Evolutionary conservation across 768 basidiomycete species (phyloP).

Genomic region (Termitomyces sp.): DNA sequence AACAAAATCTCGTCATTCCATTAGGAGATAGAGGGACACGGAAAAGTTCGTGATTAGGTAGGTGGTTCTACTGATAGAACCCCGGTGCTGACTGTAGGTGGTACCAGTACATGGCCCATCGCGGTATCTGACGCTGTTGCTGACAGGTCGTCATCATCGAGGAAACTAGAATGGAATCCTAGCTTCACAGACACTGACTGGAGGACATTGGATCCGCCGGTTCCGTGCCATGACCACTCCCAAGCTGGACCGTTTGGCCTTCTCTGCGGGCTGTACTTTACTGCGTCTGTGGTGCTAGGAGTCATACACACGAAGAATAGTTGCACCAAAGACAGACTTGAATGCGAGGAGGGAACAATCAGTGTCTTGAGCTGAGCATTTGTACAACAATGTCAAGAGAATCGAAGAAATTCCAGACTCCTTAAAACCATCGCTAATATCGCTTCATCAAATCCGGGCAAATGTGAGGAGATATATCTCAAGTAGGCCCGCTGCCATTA

Average conservation of each 20-base stretch:
- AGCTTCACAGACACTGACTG: constrained; percentile 30
- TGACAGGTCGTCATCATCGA: constrained; percentile 68
- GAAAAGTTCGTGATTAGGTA: not conserved
- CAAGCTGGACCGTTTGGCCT: constrained; percentile 73
- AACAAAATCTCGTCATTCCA: not conserved
- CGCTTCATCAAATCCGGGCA: constrained; percentile 4
- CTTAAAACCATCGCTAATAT: constrained; percentile 3
- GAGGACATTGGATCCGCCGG: constrained; percentile 14
- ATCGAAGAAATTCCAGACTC: not conserved
- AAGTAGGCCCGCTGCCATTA: not conserved
- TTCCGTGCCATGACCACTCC: constrained; percentile 20
- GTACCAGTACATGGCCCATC: constrained; percentile 44
- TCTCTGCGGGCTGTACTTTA: too few relatives aligned
- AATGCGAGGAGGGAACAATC: constrained; percentile 26
- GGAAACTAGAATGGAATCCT: constrained; percentile 73
- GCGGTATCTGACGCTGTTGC: constrained; percentile 32
- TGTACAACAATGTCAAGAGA: constrained; percentile 13
- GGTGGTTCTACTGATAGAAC: not conserved
- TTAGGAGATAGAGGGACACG: not conserved
- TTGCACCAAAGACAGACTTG: constrained; percentile 23
- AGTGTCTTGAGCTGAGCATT: constrained; percentile 28
- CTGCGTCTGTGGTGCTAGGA: constrained; percentile 80
- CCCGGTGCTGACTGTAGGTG: not conserved
- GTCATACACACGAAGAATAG: constrained; percentile 47
- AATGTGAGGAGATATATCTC: not conserved